A percentile compares a stretch with the other conserved stretches of the same genome.
Conservation (phyloP, 208 protist species). For the Angomonas ambiguus region DNA sequence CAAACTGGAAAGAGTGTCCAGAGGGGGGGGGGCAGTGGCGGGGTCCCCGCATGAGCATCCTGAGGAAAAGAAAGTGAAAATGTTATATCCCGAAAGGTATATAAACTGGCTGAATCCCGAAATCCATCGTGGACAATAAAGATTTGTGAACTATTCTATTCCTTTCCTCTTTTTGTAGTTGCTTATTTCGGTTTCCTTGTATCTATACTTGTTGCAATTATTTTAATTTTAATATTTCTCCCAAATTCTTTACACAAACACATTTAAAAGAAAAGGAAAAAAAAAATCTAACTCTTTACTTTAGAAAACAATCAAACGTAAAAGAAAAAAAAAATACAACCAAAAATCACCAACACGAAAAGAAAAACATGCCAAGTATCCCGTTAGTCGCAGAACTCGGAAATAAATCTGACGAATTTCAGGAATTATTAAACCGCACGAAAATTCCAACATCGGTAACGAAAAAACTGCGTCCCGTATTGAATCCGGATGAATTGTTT, state of each 20-base stretch:
- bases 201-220: too few species aligned
- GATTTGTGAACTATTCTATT: too few species aligned
- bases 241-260: not conserved
- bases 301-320: too few species aligned
- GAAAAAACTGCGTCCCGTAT: constrained; percentile 48
- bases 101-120: not conserved
- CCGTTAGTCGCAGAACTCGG: constrained; percentile 81
- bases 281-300: too few species aligned
- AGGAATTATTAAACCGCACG: constrained; percentile 61
- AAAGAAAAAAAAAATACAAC: not conserved
- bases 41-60: too few species aligned
- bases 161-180: too few species aligned
- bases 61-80: not conserved
- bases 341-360: too few species aligned
- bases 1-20: too few species aligned
- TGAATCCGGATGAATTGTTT: constrained; percentile 80
- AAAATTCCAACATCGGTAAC: constrained; percentile 44
- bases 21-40: too few species aligned
- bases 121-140: too few species aligned
- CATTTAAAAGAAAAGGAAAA: not conserved
- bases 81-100: not conserved
- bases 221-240: not conserved
- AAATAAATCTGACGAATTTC: constrained; percentile 76
- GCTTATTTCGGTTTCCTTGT: too few species aligned
- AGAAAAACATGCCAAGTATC: constrained; percentile 71